phyloP scores from a whole-genome alignment of 768 basidiomycete species.

The Leccinum subgranulosum region DNA sequence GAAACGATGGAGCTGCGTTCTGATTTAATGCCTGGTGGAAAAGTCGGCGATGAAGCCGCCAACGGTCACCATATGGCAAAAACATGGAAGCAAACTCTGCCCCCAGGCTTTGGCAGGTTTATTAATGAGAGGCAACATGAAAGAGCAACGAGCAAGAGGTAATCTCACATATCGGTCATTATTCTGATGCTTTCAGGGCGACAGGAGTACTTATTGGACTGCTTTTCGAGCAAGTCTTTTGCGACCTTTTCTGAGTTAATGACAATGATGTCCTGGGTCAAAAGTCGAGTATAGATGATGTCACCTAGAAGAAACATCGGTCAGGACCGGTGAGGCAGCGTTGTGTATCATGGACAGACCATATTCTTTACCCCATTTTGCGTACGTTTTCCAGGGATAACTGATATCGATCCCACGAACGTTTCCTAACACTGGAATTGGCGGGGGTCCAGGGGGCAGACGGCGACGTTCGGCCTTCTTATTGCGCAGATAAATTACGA shows the following conservation, averaged over 20 bases:
- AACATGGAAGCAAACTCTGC: conserved; percentile 7
- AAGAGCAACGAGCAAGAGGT: neutral
- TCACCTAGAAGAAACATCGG: too few relatives aligned
- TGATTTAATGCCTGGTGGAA: neutral
- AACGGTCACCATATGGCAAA: neutral
- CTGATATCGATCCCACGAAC: too few relatives aligned
- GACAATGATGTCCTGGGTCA: conserved; percentile 11
- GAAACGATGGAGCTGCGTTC: conserved; percentile 20
- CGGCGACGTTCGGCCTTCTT: too few relatives aligned
- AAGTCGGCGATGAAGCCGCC: neutral
- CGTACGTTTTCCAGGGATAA: too few relatives aligned
- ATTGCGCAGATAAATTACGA: too few relatives aligned
- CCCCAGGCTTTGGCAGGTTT: conserved; percentile 9
- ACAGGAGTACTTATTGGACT: conserved; percentile 23
- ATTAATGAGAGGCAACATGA: conserved; percentile 3
- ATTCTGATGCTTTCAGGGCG: conserved; percentile 16
- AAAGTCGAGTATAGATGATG: too few relatives aligned
- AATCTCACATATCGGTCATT: conserved; percentile 19
- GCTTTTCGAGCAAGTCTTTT: conserved; percentile 19
- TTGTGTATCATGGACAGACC: too few relatives aligned
- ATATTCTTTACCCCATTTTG: too few relatives aligned
- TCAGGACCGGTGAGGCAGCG: too few relatives aligned
- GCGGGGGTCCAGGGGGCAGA: too few relatives aligned
- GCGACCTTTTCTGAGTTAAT: conserved; percentile 27
- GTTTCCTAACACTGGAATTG: too few relatives aligned